A percentile compares a stretch with the other conserved stretches of the same genome.
Evolutionary conservation across 176 grass and related monocot species (phyloP).

Genomic region (Avena eriantha): DNA sequence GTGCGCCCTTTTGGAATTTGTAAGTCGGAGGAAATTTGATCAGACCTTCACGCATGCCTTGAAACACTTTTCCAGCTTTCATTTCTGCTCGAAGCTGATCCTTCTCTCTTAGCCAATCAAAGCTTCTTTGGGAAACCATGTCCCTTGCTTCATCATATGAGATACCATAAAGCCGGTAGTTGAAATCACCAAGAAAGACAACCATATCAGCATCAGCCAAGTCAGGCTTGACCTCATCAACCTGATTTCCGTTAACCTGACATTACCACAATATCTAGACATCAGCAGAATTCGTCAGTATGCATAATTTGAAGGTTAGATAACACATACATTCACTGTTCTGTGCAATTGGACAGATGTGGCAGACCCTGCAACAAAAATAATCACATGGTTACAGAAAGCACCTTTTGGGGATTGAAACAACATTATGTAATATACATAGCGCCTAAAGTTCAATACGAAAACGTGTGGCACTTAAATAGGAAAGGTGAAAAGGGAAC

Average conservation of each 20-base stretch:
- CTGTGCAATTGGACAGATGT: constrained; percentile 96
- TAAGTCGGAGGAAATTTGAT: constrained; percentile 98
- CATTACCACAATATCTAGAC: constrained; percentile 44
- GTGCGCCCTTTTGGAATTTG: constrained; percentile 88
- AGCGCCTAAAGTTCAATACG: constrained; percentile 26
- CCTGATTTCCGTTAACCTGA: constrained; percentile 77
- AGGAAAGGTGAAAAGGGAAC: constrained; percentile 49
- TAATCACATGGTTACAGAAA: constrained; percentile 45
- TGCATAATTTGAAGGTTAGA: constrained; percentile 37
- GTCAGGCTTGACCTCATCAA: constrained; percentile 85
- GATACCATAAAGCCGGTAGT: constrained; percentile 91
- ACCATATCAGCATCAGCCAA: constrained; percentile 92
- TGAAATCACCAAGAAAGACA: constrained; percentile 98
- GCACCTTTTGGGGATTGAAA: constrained; percentile 23
- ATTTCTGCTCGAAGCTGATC: constrained; percentile 92
- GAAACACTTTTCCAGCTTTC: constrained; percentile 94
- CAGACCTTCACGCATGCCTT: constrained; percentile 98
- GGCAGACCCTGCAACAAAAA: constrained; percentile 71
- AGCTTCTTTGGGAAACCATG: constrained; percentile 99
- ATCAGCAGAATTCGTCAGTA: constrained; percentile 40
- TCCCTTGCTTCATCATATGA: constrained; percentile 96
- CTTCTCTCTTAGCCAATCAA: constrained; percentile 98
- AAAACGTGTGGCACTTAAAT: constrained; percentile 21
- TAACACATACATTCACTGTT: constrained; percentile 82
- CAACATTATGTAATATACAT: constrained; percentile 13